These are phyloP conservation scores for Colletotrichum musae DNA, from an alignment of 2,329 filamentous ascomycete genomes.

Conservation along the genomic window DNA sequence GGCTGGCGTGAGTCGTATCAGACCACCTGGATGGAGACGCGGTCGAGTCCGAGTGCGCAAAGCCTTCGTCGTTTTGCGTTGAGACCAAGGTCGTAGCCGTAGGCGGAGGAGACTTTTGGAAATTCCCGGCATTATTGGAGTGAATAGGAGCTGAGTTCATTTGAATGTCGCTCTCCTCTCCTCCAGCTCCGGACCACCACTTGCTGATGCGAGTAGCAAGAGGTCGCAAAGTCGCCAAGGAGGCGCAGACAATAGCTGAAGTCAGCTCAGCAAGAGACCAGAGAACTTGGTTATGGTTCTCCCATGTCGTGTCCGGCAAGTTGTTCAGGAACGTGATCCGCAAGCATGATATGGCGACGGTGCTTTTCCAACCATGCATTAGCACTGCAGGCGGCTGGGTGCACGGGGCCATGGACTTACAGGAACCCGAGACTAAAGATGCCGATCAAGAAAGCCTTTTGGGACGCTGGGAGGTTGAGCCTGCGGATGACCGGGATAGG, in stretches of 20 bases:
- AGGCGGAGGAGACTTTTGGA: background rate
- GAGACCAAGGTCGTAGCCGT: background rate
- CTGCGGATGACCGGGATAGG: constrained; percentile 4
- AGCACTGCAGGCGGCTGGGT: background rate
- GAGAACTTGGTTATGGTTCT: constrained; percentile 1
- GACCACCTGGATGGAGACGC: background rate
- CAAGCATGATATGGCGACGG: constrained; percentile 1
- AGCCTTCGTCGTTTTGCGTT: background rate
- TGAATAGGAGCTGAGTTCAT: no score
- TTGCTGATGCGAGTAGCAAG: constrained; percentile 2
- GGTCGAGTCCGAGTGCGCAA: background rate
- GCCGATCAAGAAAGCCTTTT: constrained; percentile 17
- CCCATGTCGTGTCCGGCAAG: constrained; percentile 8
- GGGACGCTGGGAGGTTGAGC: constrained; percentile 4
- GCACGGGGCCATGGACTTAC: background rate
- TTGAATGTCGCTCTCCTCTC: background rate
- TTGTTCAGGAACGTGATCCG: constrained; percentile 7
- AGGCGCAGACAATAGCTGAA: constrained; percentile 9
- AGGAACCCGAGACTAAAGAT: constrained; percentile 19
- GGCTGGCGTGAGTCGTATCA: background rate
- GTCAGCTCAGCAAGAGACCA: constrained; percentile 10
- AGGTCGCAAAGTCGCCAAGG: background rate
- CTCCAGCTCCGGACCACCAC: no score
- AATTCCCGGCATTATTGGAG: background rate
- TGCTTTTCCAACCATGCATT: background rate